Evolutionary conservation across 805 yeast genomes (phyloP).

Genomic region (Isabelozyma heimii): DNA sequence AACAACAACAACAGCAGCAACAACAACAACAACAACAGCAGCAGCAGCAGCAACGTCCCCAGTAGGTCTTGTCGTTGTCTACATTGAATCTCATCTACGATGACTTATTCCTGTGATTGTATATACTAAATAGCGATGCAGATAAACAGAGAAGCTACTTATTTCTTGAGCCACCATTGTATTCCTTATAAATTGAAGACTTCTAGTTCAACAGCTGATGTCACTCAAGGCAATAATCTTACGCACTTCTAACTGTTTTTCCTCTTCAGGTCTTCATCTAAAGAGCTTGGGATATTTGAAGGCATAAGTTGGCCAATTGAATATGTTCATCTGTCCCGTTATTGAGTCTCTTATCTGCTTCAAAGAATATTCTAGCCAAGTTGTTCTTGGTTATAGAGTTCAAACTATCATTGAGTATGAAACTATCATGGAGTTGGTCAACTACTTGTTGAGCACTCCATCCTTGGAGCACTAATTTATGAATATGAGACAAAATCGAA

Average conservation of each 20-base stretch:
- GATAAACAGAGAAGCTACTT: too few species aligned
- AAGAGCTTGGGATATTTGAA: conserved; percentile 25
- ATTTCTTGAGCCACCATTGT: too few species aligned
- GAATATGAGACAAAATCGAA: conserved; percentile 42
- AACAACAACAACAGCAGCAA: conserved; percentile 12
- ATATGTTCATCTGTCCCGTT: conserved; percentile 90
- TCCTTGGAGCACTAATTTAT: conserved; percentile 58
- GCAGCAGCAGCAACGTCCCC: conserved; percentile 8
- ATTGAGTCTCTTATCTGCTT: conserved; percentile 68
- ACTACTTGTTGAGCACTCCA: conserved; percentile 77
- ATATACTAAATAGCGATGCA: background rate
- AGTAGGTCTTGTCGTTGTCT: background rate
- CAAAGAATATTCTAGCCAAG: conserved; percentile 65
- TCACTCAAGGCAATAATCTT: background rate
- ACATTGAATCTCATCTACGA: background rate
- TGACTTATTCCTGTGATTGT: background rate
- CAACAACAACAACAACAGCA: too few species aligned
- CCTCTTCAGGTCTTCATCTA: background rate
- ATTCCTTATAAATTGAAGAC: too few species aligned
- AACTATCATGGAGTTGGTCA: conserved; percentile 66
- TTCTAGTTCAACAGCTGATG: too few species aligned
- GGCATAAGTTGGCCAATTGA: conserved; percentile 64
- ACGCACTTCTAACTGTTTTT: background rate
- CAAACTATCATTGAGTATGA: conserved; percentile 54
- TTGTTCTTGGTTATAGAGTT: conserved; percentile 57